These are phyloP conservation scores for Rhodotorula kratochvilovae DNA, from an alignment of 768 basidiomycete genomes.

Conservation along the genomic window DNA sequence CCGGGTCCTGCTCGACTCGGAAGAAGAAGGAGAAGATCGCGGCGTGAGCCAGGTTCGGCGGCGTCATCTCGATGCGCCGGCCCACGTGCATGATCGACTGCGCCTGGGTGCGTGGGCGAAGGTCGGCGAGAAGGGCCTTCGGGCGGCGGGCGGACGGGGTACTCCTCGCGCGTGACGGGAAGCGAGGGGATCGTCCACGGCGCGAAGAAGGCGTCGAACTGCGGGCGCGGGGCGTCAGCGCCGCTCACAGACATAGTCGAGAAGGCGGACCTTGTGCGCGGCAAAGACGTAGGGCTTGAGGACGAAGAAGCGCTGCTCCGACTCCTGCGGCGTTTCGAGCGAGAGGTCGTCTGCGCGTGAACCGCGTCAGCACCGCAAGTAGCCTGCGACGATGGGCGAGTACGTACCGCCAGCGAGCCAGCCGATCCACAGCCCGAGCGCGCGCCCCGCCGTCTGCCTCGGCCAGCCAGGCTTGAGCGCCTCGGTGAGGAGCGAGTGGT, in stretches of 20 bases:
- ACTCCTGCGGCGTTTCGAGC: constrained; percentile 44
- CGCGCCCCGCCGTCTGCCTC: constrained; percentile 44
- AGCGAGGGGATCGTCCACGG: constrained; percentile 49
- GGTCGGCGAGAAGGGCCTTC: constrained; percentile 47
- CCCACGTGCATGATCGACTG: constrained; percentile 47
- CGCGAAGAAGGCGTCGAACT: constrained; percentile 48
- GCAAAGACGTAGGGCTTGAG: constrained; percentile 51
- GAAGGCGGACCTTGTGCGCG: constrained; percentile 45
- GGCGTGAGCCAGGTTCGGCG: constrained; percentile 48
- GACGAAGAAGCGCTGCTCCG: constrained; percentile 49
- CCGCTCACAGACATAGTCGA: rapidly evolving
- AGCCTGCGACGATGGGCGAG: neutral
- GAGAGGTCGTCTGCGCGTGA: constrained; percentile 31
- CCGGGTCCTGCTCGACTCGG: constrained; percentile 38
- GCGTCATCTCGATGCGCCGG: constrained; percentile 42
- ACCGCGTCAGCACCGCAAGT: neutral
- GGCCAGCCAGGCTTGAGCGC: constrained; percentile 48
- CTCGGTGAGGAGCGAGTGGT: constrained; percentile 45
- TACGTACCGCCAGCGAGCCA: constrained; percentile 43
- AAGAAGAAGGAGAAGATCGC: constrained; percentile 50
- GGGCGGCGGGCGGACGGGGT: constrained; percentile 30
- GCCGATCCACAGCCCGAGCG: constrained; percentile 47
- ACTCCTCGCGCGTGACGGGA: constrained; percentile 40
- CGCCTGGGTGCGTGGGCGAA: constrained; percentile 43
- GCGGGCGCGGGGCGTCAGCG: neutral